These are phyloP conservation scores for Berberis thunbergii DNA, from an alignment of 164 flowering plant genomes.

Conservation along the genomic window DNA sequence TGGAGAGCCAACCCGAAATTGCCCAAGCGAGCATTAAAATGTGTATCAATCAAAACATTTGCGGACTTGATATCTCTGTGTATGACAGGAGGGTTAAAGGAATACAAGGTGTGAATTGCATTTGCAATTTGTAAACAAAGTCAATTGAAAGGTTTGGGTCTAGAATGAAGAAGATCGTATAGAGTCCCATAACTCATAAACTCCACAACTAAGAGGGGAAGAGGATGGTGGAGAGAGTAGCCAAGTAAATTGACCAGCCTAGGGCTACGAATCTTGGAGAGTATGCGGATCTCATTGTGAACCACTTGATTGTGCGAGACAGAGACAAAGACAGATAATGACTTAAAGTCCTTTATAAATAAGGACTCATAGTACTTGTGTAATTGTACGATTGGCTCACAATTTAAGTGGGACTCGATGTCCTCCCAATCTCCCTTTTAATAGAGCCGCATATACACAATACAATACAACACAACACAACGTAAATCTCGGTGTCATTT, in stretches of 20 bases:
- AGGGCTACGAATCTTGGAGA: slow-evolving; percentile 68
- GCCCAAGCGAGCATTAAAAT: slow-evolving; percentile 72
- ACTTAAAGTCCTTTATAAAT: too few relatives aligned
- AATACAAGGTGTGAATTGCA: slow-evolving; percentile 61
- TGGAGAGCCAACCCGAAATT: slow-evolving; percentile 81
- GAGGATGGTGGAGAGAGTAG: slow-evolving; percentile 18
- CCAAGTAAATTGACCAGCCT: slow-evolving; percentile 76
- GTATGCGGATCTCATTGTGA: slow-evolving; percentile 72
- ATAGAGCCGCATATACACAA: too few relatives aligned
- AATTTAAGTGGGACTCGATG: too few relatives aligned
- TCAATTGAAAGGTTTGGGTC: slow-evolving; percentile 35
- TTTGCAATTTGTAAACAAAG: slow-evolving; percentile 77
- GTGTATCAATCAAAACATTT: slow-evolving; percentile 65
- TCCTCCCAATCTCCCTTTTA: too few relatives aligned
- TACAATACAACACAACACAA: too few relatives aligned
- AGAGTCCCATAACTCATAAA: slow-evolving; percentile 90
- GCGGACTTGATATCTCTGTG: slow-evolving; percentile 91
- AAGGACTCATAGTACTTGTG: too few relatives aligned
- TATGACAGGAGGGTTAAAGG: slow-evolving; percentile 64
- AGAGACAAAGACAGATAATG: too few relatives aligned
- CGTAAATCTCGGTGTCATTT: too few relatives aligned
- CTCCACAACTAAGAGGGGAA: slow-evolving; percentile 69
- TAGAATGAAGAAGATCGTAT: slow-evolving; percentile 58
- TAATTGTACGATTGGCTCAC: too few relatives aligned
- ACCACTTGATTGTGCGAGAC: slow-evolving; percentile 22